phyloP scores from a whole-genome alignment of 768 basidiomycete genomes.

The Candolleomyces eurysporus region DNA sequence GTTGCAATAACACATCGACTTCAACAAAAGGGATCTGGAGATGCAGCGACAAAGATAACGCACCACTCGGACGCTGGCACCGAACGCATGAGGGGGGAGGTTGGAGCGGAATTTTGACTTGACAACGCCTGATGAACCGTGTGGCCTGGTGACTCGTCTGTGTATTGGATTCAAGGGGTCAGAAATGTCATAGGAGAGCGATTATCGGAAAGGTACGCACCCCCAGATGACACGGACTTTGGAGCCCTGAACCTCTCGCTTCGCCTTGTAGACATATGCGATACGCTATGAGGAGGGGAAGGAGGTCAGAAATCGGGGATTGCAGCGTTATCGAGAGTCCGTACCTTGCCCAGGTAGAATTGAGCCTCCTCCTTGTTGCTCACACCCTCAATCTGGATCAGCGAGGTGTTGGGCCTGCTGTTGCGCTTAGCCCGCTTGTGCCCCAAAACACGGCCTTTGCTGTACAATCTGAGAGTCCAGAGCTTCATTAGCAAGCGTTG shows the following conservation, averaged over 20 bases:
- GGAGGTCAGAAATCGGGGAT: conserved; percentile 2
- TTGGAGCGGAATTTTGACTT: conserved; percentile 96
- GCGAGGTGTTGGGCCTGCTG: conserved; percentile 91
- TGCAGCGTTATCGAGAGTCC: conserved; percentile 17
- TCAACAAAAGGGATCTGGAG: background rate
- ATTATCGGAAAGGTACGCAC: conserved; percentile 41
- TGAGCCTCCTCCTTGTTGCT: conserved; percentile 90
- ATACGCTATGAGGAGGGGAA: conserved; percentile 60
- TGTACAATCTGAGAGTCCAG: conserved; percentile 69
- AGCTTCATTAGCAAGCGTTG: conserved; percentile 17
- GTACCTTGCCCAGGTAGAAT: conserved; percentile 98
- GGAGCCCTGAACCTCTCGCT: conserved; percentile 90
- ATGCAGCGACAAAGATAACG: conserved; percentile 28
- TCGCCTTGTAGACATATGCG: conserved; percentile 97
- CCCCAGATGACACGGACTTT: conserved; percentile 99
- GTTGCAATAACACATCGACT: conserved; percentile 2
- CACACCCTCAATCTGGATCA: conserved; percentile 97
- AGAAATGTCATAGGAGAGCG: background rate
- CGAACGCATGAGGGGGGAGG: conserved; percentile 93
- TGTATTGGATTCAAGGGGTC: background rate
- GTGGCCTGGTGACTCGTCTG: conserved; percentile 89
- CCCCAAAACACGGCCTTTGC: conserved; percentile 94
- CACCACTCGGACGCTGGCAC: conserved; percentile 89
- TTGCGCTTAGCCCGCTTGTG: conserved; percentile 99
- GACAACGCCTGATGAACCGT: conserved; percentile 93